phyloP scores from a whole-genome alignment of 805 yeast genomes.

The Myxozyma melibiosi region DNA sequence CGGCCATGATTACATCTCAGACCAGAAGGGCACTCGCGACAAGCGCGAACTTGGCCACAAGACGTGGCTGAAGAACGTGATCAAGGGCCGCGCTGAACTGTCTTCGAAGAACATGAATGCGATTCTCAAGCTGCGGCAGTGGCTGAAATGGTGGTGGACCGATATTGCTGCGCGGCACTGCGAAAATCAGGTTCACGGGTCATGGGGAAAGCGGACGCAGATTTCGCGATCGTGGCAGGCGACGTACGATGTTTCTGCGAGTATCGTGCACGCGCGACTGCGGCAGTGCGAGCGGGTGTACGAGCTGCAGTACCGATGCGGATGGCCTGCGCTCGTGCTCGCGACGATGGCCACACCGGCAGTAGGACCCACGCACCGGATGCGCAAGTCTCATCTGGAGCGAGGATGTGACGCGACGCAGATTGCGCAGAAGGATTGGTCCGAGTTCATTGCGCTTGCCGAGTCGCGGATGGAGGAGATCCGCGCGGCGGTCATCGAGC shows the following conservation, averaged over 20 bases:
- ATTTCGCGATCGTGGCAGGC: conserved; percentile 32
- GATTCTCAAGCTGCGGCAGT: conserved; percentile 30
- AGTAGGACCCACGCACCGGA: conserved; percentile 32
- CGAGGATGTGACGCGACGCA: conserved; percentile 36
- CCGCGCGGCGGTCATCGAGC: conserved; percentile 15
- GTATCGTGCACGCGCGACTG: conserved; percentile 34
- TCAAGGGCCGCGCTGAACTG: conserved; percentile 34
- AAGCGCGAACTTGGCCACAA: conserved; percentile 22
- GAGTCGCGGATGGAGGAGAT: conserved; percentile 26
- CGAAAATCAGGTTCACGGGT: conserved; percentile 27
- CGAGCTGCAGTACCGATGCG: conserved; percentile 33
- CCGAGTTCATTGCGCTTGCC: conserved; percentile 25
- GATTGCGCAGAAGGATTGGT: conserved; percentile 33
- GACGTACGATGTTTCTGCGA: conserved; percentile 28
- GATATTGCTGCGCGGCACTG: conserved; percentile 32
- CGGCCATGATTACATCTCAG: conserved; percentile 24
- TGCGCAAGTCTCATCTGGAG: conserved; percentile 35
- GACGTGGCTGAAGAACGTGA: conserved; percentile 29
- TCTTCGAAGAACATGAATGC: conserved; percentile 27
- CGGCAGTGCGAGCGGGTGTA: conserved; percentile 34
- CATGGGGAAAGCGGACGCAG: conserved; percentile 32
- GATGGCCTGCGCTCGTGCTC: conserved; percentile 36
- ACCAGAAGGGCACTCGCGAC: conserved; percentile 14
- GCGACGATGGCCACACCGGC: conserved; percentile 36
- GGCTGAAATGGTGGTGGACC: conserved; percentile 38